A percentile compares a stretch with the other conserved stretches of the same genome.
These are phyloP conservation scores for Arthrobotrys megalospora DNA, from an alignment of 2,329 filamentous ascomycete genomes.

Conservation along the genomic window DNA sequence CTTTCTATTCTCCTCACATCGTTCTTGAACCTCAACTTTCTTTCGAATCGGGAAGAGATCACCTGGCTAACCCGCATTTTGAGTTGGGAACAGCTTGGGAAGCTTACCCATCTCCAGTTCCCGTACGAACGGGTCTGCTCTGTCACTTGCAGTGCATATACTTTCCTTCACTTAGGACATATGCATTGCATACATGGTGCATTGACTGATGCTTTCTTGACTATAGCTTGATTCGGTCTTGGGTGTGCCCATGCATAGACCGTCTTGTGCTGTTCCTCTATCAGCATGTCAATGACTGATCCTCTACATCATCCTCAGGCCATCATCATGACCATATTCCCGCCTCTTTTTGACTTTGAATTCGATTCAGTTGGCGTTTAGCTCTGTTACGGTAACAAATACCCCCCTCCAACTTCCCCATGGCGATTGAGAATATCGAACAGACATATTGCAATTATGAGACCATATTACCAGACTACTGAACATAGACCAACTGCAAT, in stretches of 20 bases:
- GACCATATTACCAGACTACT: constrained; percentile 8
- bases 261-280: background rate
- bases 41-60: constrained; percentile 58
- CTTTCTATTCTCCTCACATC: constrained; percentile 7
- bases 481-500: constrained; percentile 5
- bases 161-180: background rate
- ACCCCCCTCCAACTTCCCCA: background rate
- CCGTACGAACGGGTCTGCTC: constrained; percentile 41
- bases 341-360: constrained; percentile 24
- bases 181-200: constrained; percentile 8
- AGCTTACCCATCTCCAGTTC: constrained; percentile 8
- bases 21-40: constrained; percentile 30
- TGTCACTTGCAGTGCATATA: too few relatives aligned
- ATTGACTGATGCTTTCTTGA: constrained; percentile 25
- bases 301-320: constrained; percentile 45
- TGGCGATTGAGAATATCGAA: constrained; percentile 3
- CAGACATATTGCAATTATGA: constrained; percentile 20
- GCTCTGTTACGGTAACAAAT: constrained; percentile 10
- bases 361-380: constrained; percentile 3
- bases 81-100: constrained; percentile 13
- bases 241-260: constrained; percentile 19
- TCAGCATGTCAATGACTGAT: background rate
- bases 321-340: constrained; percentile 17
- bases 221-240: constrained; percentile 31
- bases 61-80: constrained; percentile 40